Evolutionary conservation across 225 moss, liverwort and hornwort species (phyloP).

Genomic region (Marchantia polymorpha): DNA sequence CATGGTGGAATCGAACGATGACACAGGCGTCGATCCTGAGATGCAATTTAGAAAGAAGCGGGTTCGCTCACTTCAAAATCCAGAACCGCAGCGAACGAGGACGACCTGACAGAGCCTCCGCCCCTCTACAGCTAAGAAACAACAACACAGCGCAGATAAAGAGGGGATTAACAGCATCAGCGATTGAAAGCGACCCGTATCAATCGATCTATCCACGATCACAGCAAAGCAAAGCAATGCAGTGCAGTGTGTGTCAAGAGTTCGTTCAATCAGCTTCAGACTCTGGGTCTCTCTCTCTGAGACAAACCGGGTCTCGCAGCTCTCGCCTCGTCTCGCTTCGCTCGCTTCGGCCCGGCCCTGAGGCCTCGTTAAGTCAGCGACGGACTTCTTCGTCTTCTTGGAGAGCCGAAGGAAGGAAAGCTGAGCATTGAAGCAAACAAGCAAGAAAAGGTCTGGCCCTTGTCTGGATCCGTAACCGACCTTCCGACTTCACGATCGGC

Average conservation of each 20-base stretch:
- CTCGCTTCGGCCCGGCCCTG: background rate
- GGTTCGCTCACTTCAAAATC: background rate
- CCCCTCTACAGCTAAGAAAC: background rate
- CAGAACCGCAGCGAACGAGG: background rate
- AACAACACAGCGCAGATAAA: background rate
- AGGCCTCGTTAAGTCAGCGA: background rate
- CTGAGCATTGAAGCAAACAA: background rate
- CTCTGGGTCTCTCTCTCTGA: background rate
- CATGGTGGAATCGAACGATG: slow-evolving; percentile 3
- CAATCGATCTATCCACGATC: background rate
- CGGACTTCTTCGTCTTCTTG: too few species aligned
- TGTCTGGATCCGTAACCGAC: background rate
- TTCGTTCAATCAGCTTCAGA: background rate
- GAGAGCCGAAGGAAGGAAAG: background rate
- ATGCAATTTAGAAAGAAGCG: background rate
- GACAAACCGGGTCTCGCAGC: background rate
- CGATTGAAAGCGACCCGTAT: background rate
- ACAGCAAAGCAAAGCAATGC: background rate
- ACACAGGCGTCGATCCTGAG: background rate
- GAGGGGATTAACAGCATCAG: background rate
- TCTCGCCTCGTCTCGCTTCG: background rate
- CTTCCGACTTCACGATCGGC: background rate
- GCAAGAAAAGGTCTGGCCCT: background rate
- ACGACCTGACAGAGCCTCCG: background rate
- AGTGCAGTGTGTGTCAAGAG: background rate